Base-by-base conservation (phyloP, 1,139 yeast species). In the Blastobotrys ciferrii region DNA sequence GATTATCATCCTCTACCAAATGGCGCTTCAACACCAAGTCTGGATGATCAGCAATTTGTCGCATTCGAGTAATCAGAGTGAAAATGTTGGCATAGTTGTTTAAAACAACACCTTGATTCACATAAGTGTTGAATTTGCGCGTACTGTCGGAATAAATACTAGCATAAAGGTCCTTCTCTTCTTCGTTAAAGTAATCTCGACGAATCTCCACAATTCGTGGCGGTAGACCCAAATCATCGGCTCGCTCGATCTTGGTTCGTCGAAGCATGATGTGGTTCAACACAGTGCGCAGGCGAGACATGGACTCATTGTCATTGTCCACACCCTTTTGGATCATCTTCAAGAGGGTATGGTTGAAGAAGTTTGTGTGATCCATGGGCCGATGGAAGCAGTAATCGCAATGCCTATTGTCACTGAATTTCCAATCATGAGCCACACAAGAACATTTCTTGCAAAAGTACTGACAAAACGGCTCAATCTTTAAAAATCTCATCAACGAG, bases 41-140 rank as follows among this genome's bases (percentile, higher is more conserved):
- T 0, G 98, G 98, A 66, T 92, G 99, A 66, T 94, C 98, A 0
- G 98, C 98, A 60, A 92, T 74, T 67, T 92, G 98, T 62, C 98
- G 80, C 98, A 92, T 92, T 61, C 98, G 75, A 0, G 98, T 94
- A 59, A 92, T 91, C 51, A 94, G 75, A 0, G 98, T 91, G 70
- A 92, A 94, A 61, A 92, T 91, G 61, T 92, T 92, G 38, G 98
- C 98, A 69, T 94, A 92, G 66, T 94, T 92, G 67, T 91, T 91
- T 51, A 89, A 74, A 40, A 89, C 96, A 25, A 92, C 96, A 66
- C 98, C 98, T 63, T 87, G 92, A 20, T 95, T 94, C 41, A 92
- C 98, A 65, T 81, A 91, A 52, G 88, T 85, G 48, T 75, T 76
- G 71, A 89, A 92, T 58, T 84, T 84, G 52, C 98, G 77, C 64